Evolutionary conservation across 441 rosid genomes (phyloP).

Genomic region (Populus hybrid): DNA sequence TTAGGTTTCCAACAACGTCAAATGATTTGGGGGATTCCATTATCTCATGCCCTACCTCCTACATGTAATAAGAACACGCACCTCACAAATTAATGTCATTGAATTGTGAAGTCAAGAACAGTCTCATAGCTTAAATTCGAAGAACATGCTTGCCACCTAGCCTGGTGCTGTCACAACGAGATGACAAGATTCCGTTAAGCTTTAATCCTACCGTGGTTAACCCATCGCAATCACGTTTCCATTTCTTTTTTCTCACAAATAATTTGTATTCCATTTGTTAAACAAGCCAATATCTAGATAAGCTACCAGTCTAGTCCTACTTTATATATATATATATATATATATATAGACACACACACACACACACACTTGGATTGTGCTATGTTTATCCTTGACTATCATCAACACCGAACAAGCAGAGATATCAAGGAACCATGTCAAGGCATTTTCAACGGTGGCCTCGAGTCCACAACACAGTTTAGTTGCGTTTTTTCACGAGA

Average conservation of each 20-base stretch:
- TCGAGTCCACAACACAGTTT: too few species aligned
- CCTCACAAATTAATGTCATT: neutral
- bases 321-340: too few species aligned
- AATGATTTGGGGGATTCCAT: neutral
- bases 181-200: neutral
- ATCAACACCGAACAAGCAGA: too few species aligned
- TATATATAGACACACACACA: too few species aligned
- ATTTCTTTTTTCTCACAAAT: neutral
- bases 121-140: neutral
- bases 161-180: neutral
- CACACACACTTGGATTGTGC: too few species aligned
- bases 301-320: too few species aligned
- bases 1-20: neutral
- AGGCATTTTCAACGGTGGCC: too few species aligned
- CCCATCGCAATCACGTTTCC: neutral
- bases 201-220: neutral
- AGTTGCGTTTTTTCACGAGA: too few species aligned
- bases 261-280: neutral
- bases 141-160: neutral
- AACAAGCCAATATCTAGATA: neutral
- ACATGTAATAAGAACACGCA: neutral
- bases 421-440: too few species aligned
- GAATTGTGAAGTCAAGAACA: neutral
- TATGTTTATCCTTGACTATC: too few species aligned
- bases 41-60: neutral